A percentile compares a stretch with the other conserved stretches of the same genome.
Conservation (phyloP, 2,329 filamentous ascomycete genomes). For the Fusarium piperis region DNA sequence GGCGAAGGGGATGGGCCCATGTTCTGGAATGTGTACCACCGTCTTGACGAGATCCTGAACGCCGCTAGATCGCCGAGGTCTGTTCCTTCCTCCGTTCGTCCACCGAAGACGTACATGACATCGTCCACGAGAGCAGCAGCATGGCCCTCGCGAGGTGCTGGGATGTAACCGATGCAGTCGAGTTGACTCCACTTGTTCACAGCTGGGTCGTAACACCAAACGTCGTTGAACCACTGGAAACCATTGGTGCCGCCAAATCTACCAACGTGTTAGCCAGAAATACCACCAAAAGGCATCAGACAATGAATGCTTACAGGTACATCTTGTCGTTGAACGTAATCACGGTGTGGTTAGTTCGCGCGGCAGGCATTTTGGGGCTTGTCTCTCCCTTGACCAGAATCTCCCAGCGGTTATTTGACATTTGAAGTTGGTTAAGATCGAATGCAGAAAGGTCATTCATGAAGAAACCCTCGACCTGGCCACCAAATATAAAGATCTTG, state of each 20-base stretch:
- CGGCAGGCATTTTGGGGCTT: conserved; percentile 73
- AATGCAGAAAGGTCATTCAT: conserved; percentile 98
- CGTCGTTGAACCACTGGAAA: conserved; percentile 97
- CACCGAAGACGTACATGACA: conserved; percentile 99
- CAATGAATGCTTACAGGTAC: conserved; percentile 75
- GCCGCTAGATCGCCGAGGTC: conserved; percentile 95
- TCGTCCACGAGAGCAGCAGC: conserved; percentile 93
- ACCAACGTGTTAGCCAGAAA: conserved; percentile 17
- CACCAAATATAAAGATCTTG: conserved; percentile 97
- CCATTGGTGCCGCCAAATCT: conserved; percentile 99
- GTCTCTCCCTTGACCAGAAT: conserved; percentile 76
- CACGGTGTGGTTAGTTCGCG: conserved; percentile 93
- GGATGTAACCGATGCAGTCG: conserved; percentile 98
- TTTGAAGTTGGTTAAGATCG: conserved; percentile 93
- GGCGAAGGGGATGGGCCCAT: conserved; percentile 97
- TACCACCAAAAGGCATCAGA: background rate
- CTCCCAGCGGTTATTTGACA: conserved; percentile 92
- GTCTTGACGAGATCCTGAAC: conserved; percentile 75
- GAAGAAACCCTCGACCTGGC: conserved; percentile 96
- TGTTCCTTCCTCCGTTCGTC: conserved; percentile 89
- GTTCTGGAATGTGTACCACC: conserved; percentile 99
- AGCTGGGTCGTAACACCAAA: conserved; percentile 93
- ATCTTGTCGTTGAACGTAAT: conserved; percentile 93
- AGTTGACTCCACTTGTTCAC: conserved; percentile 86
- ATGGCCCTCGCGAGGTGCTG: conserved; percentile 91